These are phyloP conservation scores for Papiliotrema terrestris DNA, from an alignment of 1,284 basidiomycete species.

Conservation along the genomic window DNA sequence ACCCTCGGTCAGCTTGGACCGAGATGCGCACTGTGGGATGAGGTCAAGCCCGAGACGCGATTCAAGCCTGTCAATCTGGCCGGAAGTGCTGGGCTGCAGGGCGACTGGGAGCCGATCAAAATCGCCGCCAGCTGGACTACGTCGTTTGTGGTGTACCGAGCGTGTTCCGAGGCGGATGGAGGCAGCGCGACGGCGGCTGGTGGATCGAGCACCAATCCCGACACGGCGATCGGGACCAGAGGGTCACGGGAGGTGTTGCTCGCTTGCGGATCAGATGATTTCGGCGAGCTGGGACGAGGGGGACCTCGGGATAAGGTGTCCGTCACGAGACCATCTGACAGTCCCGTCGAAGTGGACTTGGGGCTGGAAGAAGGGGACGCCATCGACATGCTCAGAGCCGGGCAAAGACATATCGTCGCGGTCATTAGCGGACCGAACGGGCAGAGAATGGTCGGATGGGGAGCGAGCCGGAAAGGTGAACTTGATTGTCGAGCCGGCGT, in stretches of 20 bases:
- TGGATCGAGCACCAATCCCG: not conserved
- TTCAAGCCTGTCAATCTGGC: slow-evolving; percentile 29
- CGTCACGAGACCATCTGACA: slow-evolving; percentile 12
- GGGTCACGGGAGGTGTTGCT: slow-evolving; percentile 59
- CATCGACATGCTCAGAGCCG: slow-evolving; percentile 54
- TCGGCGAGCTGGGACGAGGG: slow-evolving; percentile 64
- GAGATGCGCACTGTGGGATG: slow-evolving; percentile 28
- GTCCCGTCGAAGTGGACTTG: slow-evolving; percentile 22
- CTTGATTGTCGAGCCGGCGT: slow-evolving; percentile 15
- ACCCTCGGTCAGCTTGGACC: slow-evolving; percentile 41
- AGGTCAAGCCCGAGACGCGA: slow-evolving; percentile 15
- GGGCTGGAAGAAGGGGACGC: slow-evolving; percentile 21
- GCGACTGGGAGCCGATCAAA: slow-evolving; percentile 36
- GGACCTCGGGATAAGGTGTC: slow-evolving; percentile 16
- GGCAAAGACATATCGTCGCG: slow-evolving; percentile 67
- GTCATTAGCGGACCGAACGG: slow-evolving; percentile 39
- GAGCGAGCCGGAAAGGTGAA: slow-evolving; percentile 70
- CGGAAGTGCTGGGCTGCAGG: slow-evolving; percentile 25
- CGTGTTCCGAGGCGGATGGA: slow-evolving; percentile 28
- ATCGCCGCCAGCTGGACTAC: slow-evolving; percentile 77
- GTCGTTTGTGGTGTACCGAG: slow-evolving; percentile 58
- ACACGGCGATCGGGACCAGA: not conserved
- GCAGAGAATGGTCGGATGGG: slow-evolving; percentile 68
- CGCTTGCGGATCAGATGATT: slow-evolving; percentile 77
- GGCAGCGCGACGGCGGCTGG: slow-evolving; percentile 6